Percentiles rank a stretch among this genome's conserved stretches.
Evolutionary conservation across 2,329 filamentous ascomycete species (phyloP).

Genomic region (Pyrenophora seminiperda): DNA sequence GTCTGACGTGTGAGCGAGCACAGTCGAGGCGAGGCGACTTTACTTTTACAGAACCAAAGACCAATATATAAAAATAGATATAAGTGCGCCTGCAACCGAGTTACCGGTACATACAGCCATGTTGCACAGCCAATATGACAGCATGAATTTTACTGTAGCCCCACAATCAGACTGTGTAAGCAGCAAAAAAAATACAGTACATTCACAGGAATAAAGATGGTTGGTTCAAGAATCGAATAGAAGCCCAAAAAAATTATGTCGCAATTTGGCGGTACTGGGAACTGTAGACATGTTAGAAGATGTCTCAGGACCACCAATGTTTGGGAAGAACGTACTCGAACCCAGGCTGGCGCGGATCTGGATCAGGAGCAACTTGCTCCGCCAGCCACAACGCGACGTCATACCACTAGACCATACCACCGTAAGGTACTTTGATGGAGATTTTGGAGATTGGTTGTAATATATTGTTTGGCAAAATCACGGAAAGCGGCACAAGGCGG

Average conservation of each 20-base stretch:
- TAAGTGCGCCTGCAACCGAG: no score
- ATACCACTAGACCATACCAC: slow-evolving; percentile 41
- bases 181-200: not conserved
- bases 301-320: slow-evolving; percentile 21
- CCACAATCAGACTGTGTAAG: no score
- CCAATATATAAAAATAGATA: no score
- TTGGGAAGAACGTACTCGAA: slow-evolving; percentile 28
- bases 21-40: no score
- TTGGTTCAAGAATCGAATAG: not conserved
- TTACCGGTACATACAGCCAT: no score
- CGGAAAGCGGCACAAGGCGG: not conserved
- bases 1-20: no score
- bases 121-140: no score
- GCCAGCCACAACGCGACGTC: slow-evolving; percentile 41
- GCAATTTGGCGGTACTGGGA: slow-evolving; percentile 35
- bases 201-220: no score
- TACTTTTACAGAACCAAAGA: no score
- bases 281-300: slow-evolving; percentile 29
- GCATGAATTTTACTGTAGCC: no score
- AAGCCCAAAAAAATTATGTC: slow-evolving; percentile 21
- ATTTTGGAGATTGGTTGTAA: not conserved
- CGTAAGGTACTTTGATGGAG: slow-evolving; percentile 18
- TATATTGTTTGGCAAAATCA: not conserved
- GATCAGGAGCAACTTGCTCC: slow-evolving; percentile 23
- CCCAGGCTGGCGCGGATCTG: slow-evolving; percentile 39